Evolutionary conservation across 805 yeast genomes (phyloP).

Genomic region (Jamesozyma gamospora): DNA sequence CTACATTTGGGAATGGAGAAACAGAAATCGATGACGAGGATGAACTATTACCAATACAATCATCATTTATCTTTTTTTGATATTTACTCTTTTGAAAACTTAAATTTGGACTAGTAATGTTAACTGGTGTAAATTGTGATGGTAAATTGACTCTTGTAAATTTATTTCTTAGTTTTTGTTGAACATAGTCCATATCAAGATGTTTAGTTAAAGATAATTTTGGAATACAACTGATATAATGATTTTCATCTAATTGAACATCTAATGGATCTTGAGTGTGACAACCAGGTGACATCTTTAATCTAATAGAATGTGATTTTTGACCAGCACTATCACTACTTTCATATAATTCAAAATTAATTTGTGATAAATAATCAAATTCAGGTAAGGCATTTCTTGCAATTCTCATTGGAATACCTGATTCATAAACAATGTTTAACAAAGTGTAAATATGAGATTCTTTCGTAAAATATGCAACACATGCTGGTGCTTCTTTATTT

Average conservation of each 20-base stretch:
- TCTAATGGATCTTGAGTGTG: constrained; percentile 97
- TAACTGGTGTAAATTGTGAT: constrained; percentile 81
- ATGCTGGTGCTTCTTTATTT: constrained; percentile 68
- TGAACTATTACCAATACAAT: background rate
- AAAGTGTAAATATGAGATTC: constrained; percentile 95
- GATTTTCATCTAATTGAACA: constrained; percentile 91
- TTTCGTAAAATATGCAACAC: constrained; percentile 87
- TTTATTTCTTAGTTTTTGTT: constrained; percentile 68
- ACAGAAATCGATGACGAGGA: constrained; percentile 3
- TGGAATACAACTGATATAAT: constrained; percentile 93
- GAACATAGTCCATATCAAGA: constrained; percentile 81
- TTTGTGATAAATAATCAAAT: constrained; percentile 88
- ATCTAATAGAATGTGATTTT: constrained; percentile 79
- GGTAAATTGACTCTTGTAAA: constrained; percentile 86
- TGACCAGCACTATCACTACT: constrained; percentile 58
- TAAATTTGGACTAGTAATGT: constrained; percentile 58
- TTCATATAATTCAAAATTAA: constrained; percentile 87
- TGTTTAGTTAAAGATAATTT: constrained; percentile 84
- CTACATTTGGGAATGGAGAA: constrained; percentile 3
- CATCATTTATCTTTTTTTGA: constrained; percentile 1
- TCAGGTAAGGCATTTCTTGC: constrained; percentile 95
- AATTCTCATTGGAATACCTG: constrained; percentile 89
- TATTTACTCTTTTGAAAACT: constrained; percentile 18
- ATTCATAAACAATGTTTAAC: constrained; percentile 80
- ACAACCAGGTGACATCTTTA: constrained; percentile 95